Conservation (phyloP, 306 rosid genomes). For the Cyclanthera cordifolia region DNA sequence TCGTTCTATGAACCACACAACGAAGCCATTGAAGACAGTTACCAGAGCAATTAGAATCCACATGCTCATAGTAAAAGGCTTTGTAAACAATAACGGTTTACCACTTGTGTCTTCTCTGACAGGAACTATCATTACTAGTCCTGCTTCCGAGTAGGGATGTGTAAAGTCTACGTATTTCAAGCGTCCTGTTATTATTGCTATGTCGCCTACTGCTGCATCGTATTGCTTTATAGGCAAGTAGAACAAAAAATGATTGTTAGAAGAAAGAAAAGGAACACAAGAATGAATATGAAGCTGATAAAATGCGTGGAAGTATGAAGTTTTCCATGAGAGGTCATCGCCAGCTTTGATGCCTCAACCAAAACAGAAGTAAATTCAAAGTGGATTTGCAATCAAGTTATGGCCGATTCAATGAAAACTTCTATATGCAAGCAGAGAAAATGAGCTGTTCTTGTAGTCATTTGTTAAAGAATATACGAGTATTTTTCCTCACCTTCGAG, state of each 20-base stretch:
- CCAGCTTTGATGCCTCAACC: constrained; percentile 1
- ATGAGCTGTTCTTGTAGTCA: background rate
- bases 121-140: constrained; percentile 38
- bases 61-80: constrained; percentile 37
- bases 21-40: constrained; percentile 35
- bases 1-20: constrained; percentile 39
- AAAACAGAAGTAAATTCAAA: background rate
- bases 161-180: constrained; percentile 29
- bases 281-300: background rate
- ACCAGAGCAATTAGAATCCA: constrained; percentile 27
- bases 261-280: background rate
- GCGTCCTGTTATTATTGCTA: constrained; percentile 20
- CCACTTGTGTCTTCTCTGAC: constrained; percentile 12
- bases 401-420: background rate
- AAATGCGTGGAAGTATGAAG: background rate
- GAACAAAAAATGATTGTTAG: background rate
- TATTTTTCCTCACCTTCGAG: constrained; percentile 6
- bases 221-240: constrained; percentile 17
- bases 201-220: constrained; percentile 40
- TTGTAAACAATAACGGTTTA: constrained; percentile 29
- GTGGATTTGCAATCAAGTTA: background rate
- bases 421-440: background rate
- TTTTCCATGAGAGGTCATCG: background rate
- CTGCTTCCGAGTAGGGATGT: constrained; percentile 34
- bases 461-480: background rate